Percentiles rank a stretch among this genome's conserved stretches.
phyloP scores from a whole-genome alignment of 768 basidiomycete species.

The Serpula lacrymans region DNA sequence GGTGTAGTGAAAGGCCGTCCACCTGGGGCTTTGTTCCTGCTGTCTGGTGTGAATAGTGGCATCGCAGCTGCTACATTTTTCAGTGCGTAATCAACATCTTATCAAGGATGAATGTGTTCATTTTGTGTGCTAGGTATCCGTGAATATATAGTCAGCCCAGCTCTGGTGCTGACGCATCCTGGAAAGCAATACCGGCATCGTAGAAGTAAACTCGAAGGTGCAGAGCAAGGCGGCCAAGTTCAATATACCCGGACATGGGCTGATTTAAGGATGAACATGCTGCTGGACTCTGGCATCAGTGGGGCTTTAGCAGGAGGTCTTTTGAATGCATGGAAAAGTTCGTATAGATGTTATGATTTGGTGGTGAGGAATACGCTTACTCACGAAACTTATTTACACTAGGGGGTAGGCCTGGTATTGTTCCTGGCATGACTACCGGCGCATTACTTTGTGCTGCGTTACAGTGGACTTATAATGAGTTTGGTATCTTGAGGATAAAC shows the following conservation, averaged over 20 bases:
- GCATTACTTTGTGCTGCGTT: constrained; percentile 55
- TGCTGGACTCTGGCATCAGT: constrained; percentile 72
- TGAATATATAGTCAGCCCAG: constrained; percentile 72
- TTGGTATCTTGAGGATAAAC: constrained; percentile 56
- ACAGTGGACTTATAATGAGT: constrained; percentile 70
- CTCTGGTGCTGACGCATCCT: constrained; percentile 43
- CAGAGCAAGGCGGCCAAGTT: constrained; percentile 15
- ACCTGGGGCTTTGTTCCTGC: constrained; percentile 46
- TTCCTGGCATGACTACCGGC: constrained; percentile 60
- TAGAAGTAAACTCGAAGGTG: constrained; percentile 29
- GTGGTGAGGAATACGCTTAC: neutral
- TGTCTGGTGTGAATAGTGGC: constrained; percentile 69
- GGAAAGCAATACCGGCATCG: constrained; percentile 45
- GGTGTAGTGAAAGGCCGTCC: constrained; percentile 47
- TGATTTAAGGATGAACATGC: constrained; percentile 53
- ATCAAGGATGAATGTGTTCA: constrained; percentile 2
- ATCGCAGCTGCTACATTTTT: constrained; percentile 76
- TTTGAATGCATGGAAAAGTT: constrained; percentile 58
- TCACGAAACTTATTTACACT: constrained; percentile 1
- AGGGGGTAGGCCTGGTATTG: constrained; percentile 61
- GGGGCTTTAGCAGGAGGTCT: constrained; percentile 67
- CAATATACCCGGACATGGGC: constrained; percentile 32
- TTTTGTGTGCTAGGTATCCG: constrained; percentile 50
- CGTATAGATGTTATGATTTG: constrained; percentile 19
- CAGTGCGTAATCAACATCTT: constrained; percentile 42